These are phyloP conservation scores for Aristolochia californica DNA, from an alignment of 164 flowering plant species.

Conservation along the genomic window DNA sequence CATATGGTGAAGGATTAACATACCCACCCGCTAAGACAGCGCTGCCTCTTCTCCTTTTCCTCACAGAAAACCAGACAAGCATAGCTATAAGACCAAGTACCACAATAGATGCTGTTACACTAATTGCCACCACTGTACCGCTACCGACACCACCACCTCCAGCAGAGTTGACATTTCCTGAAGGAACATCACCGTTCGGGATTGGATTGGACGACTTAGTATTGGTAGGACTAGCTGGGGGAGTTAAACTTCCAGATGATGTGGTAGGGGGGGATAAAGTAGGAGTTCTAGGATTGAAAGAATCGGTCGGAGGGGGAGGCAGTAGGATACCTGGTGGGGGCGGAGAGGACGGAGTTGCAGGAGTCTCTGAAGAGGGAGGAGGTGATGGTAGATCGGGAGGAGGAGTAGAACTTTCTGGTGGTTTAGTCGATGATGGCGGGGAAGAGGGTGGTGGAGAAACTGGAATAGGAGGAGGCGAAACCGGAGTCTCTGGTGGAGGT, in stretches of 20 bases:
- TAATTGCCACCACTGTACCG: neutral
- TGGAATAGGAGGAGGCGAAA: slow-evolving; percentile 3
- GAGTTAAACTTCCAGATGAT: slow-evolving; percentile 11
- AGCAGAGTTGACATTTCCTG: neutral
- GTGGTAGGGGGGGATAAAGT: slow-evolving; percentile 22
- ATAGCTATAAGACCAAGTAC: neutral
- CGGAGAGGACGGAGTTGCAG: slow-evolving; percentile 3
- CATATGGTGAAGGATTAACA: slow-evolving; percentile 1
- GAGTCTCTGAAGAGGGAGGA: neutral
- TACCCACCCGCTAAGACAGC: neutral
- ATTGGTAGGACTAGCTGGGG: slow-evolving; percentile 3
- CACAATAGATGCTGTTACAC: neutral
- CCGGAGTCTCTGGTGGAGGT: slow-evolving; percentile 9
- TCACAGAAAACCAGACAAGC: neutral
- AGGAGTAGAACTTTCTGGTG: slow-evolving; percentile 7
- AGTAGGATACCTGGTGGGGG: neutral
- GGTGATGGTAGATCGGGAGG: slow-evolving; percentile 12
- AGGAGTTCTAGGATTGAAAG: slow-evolving; percentile 14
- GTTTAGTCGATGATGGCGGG: neutral
- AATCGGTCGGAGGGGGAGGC: slow-evolving; percentile 5
- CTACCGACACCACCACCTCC: neutral
- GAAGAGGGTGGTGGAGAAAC: slow-evolving; percentile 9
- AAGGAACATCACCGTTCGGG: neutral
- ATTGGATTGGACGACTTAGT: slow-evolving; percentile 25
- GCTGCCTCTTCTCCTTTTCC: neutral